phyloP scores from a whole-genome alignment of 2,329 filamentous ascomycete species.

The Botrytis aclada region DNA sequence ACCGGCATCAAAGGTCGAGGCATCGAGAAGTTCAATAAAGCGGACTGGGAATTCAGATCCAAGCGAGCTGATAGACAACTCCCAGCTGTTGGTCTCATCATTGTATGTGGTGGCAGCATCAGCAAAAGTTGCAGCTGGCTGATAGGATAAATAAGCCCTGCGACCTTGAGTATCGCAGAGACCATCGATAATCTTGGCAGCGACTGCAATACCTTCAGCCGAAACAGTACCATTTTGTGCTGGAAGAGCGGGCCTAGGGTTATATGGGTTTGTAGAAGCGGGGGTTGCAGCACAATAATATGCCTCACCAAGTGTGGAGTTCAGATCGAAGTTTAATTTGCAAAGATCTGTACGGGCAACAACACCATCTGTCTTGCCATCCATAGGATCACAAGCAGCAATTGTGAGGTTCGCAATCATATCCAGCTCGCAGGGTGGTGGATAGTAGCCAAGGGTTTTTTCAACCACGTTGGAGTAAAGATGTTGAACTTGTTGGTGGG shows the following conservation, averaged over 20 bases:
- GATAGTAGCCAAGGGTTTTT: constrained; percentile 43
- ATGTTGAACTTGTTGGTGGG: constrained; percentile 46
- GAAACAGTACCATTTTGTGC: constrained; percentile 28
- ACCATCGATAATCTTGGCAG: constrained; percentile 39
- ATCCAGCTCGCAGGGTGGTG: constrained; percentile 45
- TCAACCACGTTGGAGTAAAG: constrained; percentile 42
- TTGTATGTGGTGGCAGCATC: constrained; percentile 11
- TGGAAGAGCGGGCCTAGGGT: constrained; percentile 21
- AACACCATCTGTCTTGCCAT: constrained; percentile 54
- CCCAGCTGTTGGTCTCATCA: constrained; percentile 31
- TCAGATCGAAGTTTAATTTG: constrained; percentile 46
- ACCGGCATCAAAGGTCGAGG: constrained; percentile 40
- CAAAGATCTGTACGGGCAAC: constrained; percentile 49
- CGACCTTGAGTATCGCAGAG: constrained; percentile 38
- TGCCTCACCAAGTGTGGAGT: constrained; percentile 44
- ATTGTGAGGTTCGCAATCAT: constrained; percentile 55
- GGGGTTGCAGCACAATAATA: constrained; percentile 43
- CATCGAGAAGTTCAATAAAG: constrained; percentile 42
- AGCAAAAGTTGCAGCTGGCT: constrained; percentile 29
- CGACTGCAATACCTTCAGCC: constrained; percentile 38
- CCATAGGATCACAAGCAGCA: constrained; percentile 51
- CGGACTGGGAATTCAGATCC: constrained; percentile 42
- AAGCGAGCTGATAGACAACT: constrained; percentile 36
- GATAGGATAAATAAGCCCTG: constrained; percentile 41
- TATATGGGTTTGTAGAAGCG: neutral